Conservation (phyloP, 495 filamentous ascomycete genomes). For the Filosporella fistucella region DNA sequence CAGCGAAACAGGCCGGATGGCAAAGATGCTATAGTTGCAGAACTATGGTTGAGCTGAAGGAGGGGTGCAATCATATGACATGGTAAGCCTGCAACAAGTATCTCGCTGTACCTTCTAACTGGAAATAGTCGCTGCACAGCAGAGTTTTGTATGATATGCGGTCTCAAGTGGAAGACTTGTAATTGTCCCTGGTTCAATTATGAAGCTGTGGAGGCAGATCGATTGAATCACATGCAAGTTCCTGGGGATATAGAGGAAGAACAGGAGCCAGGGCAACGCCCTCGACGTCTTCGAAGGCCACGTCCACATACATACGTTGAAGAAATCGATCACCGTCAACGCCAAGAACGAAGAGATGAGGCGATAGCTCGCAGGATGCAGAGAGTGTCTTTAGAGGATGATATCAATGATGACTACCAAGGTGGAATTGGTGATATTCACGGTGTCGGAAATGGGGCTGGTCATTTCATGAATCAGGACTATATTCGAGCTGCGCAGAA, state of each 20-base stretch:
- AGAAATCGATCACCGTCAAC: conserved; percentile 42
- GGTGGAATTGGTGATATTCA: conserved; percentile 28
- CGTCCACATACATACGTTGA: conserved; percentile 46
- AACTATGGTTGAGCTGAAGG: conserved; percentile 70
- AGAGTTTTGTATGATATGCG: conserved; percentile 81
- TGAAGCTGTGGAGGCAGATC: conserved; percentile 51
- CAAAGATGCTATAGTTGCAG: conserved; percentile 73
- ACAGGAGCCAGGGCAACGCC: conserved; percentile 11
- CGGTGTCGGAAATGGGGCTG: conserved; percentile 34
- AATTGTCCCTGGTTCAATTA: conserved; percentile 78
- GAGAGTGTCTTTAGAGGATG: conserved; percentile 36
- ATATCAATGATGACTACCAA: conserved; percentile 32
- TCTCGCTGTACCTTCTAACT: conserved; percentile 7
- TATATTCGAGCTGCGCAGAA: conserved; percentile 29
- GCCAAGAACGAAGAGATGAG: conserved; percentile 54
- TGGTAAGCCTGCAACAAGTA: conserved; percentile 45
- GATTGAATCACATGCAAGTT: conserved; percentile 52
- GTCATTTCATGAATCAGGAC: conserved; percentile 40
- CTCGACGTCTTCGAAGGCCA: conserved; percentile 23
- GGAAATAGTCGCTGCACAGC: conserved; percentile 62
- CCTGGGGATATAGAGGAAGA: conserved; percentile 24
- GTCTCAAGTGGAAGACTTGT: conserved; percentile 73
- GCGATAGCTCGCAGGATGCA: conserved; percentile 51
- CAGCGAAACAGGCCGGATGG: conserved; percentile 69
- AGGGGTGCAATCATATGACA: conserved; percentile 84